Percentiles rank a stretch among this genome's conserved stretches.
phyloP scores from a whole-genome alignment of 805 yeast genomes.

The Kodamaea neixiangensis region DNA sequence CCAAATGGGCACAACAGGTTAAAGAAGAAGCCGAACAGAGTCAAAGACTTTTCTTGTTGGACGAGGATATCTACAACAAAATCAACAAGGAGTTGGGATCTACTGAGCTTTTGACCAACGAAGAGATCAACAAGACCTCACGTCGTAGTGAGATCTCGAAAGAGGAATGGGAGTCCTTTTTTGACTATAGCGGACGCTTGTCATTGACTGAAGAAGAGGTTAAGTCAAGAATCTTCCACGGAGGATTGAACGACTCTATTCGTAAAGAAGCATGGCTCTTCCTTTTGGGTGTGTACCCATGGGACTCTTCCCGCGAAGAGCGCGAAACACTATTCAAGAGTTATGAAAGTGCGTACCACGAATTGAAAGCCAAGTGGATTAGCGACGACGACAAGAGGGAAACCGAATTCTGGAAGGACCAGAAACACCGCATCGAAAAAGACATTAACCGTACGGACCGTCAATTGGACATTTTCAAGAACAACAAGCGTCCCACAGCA shows the following conservation, averaged over 20 bases:
- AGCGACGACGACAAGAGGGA: conserved; percentile 50
- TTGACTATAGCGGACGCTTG: conserved; percentile 77
- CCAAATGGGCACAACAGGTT: conserved; percentile 95
- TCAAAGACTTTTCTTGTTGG: conserved; percentile 50
- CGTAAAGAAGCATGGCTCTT: conserved; percentile 86
- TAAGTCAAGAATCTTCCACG: conserved; percentile 83
- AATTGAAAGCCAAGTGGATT: conserved; percentile 72
- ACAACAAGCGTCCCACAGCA: conserved; percentile 27
- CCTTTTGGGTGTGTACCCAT: conserved; percentile 78
- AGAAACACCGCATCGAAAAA: conserved; percentile 84
- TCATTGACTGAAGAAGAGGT: conserved; percentile 75
- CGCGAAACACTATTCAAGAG: conserved; percentile 59
- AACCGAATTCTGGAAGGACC: conserved; percentile 81
- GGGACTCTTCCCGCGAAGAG: conserved; percentile 79
- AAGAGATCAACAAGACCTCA: conserved; percentile 60
- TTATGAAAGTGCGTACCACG: conserved; percentile 59
- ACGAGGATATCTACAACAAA: conserved; percentile 60
- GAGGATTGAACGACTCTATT: conserved; percentile 64
- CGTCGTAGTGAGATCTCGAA: conserved; percentile 66
- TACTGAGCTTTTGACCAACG: conserved; percentile 55
- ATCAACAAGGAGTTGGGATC: conserved; percentile 63
- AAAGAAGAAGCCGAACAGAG: conserved; percentile 83
- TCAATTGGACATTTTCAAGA: conserved; percentile 60
- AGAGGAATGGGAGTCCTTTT: conserved; percentile 83
- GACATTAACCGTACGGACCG: conserved; percentile 93